These are phyloP conservation scores for Beauveria sp. DNA, from an alignment of 2,329 filamentous ascomycete species.

Conservation along the genomic window DNA sequence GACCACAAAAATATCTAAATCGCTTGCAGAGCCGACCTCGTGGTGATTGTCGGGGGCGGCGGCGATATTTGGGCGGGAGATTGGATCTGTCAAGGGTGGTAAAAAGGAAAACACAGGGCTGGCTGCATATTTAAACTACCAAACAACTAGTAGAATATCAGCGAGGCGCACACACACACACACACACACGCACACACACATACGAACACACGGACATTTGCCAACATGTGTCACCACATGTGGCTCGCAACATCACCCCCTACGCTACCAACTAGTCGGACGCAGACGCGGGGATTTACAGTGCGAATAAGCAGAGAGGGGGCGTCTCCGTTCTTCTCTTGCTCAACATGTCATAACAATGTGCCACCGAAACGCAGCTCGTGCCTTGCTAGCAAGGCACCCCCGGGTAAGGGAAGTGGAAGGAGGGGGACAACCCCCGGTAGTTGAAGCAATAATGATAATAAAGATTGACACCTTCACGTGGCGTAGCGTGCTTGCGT, in stretches of 20 bases:
- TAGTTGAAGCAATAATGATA: not conserved
- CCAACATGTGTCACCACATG: not conserved
- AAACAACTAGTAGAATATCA: not conserved
- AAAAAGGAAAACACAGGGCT: slow-evolving; percentile 1
- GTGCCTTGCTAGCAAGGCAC: not conserved
- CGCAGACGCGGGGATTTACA: not conserved
- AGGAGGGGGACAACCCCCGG: not conserved
- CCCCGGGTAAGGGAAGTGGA: not conserved
- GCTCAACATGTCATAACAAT: no score
- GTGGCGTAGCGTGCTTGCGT: not conserved
- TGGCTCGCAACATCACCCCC: not conserved
- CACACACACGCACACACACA: no score
- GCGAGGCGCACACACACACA: no score
- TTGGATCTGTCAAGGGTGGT: not conserved
- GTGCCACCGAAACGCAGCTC: not conserved
- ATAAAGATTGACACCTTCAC: not conserved
- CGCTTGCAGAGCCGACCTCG: not conserved
- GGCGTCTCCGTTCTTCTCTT: not conserved
- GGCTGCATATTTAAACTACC: slow-evolving; percentile 1
- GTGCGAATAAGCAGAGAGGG: not conserved
- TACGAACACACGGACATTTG: not conserved
- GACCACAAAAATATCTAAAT: not conserved
- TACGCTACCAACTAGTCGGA: not conserved
- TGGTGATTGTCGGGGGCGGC: not conserved
- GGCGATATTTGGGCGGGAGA: slow-evolving; percentile 2